Percentiles rank a stretch among this genome's conserved stretches.
Evolutionary conservation across 2,329 filamentous ascomycete genomes (phyloP).

Genomic region (Ilyonectria destructans): DNA sequence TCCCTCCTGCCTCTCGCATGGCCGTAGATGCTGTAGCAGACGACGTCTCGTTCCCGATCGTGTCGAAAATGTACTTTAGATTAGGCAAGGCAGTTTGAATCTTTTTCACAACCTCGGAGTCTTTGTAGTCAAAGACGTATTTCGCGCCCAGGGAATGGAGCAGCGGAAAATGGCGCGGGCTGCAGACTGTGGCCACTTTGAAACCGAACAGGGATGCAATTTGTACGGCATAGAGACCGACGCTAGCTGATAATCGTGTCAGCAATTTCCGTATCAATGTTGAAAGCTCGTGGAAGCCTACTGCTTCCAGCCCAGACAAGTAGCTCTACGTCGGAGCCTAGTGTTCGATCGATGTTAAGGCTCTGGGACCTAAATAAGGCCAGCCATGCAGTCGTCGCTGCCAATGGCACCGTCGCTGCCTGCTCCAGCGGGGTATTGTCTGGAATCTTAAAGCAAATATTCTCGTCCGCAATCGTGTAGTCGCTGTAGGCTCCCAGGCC

Average conservation of each 20-base stretch:
- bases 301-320: constrained; percentile 62
- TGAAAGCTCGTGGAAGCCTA: constrained; percentile 35
- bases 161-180: constrained; percentile 49
- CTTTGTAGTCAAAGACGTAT: constrained; percentile 58
- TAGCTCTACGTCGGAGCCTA: constrained; percentile 35
- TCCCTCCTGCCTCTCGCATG: constrained; percentile 43
- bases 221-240: constrained; percentile 56
- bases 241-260: constrained; percentile 48
- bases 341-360: constrained; percentile 49
- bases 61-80: constrained; percentile 58
- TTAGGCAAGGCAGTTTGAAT: constrained; percentile 51
- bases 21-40: constrained; percentile 52
- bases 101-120: constrained; percentile 52
- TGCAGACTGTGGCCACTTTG: constrained; percentile 54
- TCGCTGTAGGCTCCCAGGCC: constrained; percentile 57
- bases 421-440: constrained; percentile 44
- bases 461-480: constrained; percentile 58
- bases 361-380: constrained; percentile 55
- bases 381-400: constrained; percentile 55
- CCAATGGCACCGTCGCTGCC: constrained; percentile 57
- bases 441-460: constrained; percentile 58
- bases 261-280: not conserved
- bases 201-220: constrained; percentile 52
- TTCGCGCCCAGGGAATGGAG: constrained; percentile 52
- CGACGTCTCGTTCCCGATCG: constrained; percentile 55